A percentile compares a stretch with the other conserved stretches of the same genome.
These are phyloP conservation scores for Paspalum vaginatum DNA, from an alignment of 176 grass and related monocot species.

Conservation along the genomic window DNA sequence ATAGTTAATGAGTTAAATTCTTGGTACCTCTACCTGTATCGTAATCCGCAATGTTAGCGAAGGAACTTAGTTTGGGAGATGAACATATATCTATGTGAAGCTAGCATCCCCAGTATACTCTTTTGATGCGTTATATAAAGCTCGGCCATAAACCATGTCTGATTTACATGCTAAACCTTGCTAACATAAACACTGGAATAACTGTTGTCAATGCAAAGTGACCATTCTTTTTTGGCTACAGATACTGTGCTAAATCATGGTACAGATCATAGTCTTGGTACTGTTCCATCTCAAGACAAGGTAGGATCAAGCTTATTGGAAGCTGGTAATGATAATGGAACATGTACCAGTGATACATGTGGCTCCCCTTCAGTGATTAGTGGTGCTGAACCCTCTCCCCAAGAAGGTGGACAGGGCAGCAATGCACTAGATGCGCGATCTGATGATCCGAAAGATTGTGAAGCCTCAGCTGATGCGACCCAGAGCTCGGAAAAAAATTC, in stretches of 20 bases:
- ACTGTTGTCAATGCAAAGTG: slow-evolving; percentile 26
- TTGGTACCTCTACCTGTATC: background rate
- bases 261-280: slow-evolving; percentile 14
- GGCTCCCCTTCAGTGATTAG: slow-evolving; percentile 80
- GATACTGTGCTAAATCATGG: slow-evolving; percentile 24
- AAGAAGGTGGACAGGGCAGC: slow-evolving; percentile 48
- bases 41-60: background rate
- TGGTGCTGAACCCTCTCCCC: slow-evolving; percentile 40
- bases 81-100: background rate
- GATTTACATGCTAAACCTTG: slow-evolving; percentile 17
- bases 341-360: slow-evolving; percentile 56
- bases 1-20: background rate
- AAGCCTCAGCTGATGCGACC: slow-evolving; percentile 33
- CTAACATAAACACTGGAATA: background rate
- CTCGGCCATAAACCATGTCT: background rate
- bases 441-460: slow-evolving; percentile 51
- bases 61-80: slow-evolving; percentile 4
- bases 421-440: slow-evolving; percentile 18
- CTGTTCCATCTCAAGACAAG: slow-evolving; percentile 22
- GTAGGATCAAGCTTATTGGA: slow-evolving; percentile 29
- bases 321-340: slow-evolving; percentile 33
- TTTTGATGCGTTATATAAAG: background rate
- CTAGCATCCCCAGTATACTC: background rate
- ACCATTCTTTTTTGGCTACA: slow-evolving; percentile 47
- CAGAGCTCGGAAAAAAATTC: slow-evolving; percentile 40